Conservation (phyloP, 192 early-diverging fungal species). For the Bifiguratus adelaidae region DNA sequence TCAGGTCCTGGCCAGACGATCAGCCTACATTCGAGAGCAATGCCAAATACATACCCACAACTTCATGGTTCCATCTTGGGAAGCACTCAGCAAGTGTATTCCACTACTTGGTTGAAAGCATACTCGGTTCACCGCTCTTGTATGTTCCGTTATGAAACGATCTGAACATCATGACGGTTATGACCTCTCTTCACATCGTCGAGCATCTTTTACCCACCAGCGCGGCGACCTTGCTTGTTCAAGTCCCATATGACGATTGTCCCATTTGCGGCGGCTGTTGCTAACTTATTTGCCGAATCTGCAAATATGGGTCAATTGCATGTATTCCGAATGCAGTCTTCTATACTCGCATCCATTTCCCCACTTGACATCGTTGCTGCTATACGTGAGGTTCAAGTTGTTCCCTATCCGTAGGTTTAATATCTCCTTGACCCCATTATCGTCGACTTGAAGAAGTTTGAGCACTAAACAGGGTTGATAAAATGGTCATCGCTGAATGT, state of each 20-base stretch:
- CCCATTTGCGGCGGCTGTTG: constrained; percentile 59
- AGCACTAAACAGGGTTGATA: constrained; percentile 34
- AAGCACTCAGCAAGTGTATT: constrained; percentile 58
- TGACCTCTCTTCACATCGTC: background rate
- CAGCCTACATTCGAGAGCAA: too few species aligned
- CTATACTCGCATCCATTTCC: constrained; percentile 39
- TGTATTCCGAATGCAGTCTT: background rate
- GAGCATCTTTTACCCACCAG: constrained; percentile 18
- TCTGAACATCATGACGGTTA: constrained; percentile 21
- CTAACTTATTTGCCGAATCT: constrained; percentile 53
- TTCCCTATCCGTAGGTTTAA: constrained; percentile 54
- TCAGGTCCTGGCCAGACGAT: constrained; percentile 40
- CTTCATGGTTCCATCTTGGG: constrained; percentile 63
- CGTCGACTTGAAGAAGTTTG: constrained; percentile 50
- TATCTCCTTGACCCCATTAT: constrained; percentile 40
- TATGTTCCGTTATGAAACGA: constrained; percentile 55
- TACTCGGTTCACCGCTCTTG: constrained; percentile 65
- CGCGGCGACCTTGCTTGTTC: constrained; percentile 25
- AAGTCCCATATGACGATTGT: constrained; percentile 69
- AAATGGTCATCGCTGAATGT: background rate
- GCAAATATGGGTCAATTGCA: constrained; percentile 1
- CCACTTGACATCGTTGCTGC: constrained; percentile 74
- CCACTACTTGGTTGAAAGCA: constrained; percentile 64
- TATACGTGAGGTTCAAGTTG: constrained; percentile 37
- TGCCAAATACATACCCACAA: constrained; percentile 58